phyloP scores from a whole-genome alignment of 1,284 basidiomycete species.

The Phylloboletellus chloephorus region DNA sequence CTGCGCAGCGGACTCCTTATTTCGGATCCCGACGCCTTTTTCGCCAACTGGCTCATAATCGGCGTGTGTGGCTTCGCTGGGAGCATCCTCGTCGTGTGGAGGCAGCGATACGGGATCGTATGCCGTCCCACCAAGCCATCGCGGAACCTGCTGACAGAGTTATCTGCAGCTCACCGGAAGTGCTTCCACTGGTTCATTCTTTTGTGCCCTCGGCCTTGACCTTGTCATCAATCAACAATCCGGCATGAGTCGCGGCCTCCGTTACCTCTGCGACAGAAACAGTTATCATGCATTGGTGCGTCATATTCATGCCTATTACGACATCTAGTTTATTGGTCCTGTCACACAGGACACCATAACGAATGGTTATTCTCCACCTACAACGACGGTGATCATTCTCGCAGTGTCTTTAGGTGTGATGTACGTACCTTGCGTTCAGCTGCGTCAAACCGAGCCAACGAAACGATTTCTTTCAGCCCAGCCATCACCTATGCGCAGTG shows the following conservation, averaged over 20 bases:
- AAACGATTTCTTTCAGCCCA: slow-evolving; percentile 16
- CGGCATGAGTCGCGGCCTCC: slow-evolving; percentile 58
- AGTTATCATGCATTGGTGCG: slow-evolving; percentile 49
- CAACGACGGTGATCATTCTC: slow-evolving; percentile 42
- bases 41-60: slow-evolving; percentile 51
- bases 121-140: slow-evolving; percentile 23
- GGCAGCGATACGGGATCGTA: slow-evolving; percentile 50
- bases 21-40: slow-evolving; percentile 32
- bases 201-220: slow-evolving; percentile 51
- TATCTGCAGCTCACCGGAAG: slow-evolving; percentile 42
- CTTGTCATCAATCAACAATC: slow-evolving; percentile 50
- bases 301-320: slow-evolving; percentile 9
- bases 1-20: slow-evolving; percentile 47
- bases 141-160: slow-evolving; percentile 5
- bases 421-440: slow-evolving; percentile 27
- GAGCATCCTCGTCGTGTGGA: slow-evolving; percentile 39
- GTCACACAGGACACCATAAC: slow-evolving; percentile 40
- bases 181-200: slow-evolving; percentile 55
- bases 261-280: slow-evolving; percentile 60
- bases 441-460: neutral
- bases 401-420: slow-evolving; percentile 42
- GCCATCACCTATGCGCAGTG: slow-evolving; percentile 31
- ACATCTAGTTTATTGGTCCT: slow-evolving; percentile 2
- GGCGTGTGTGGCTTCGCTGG: slow-evolving; percentile 39
- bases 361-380: slow-evolving; percentile 43